Base-by-base conservation (phyloP, 352 stramenopile genomes). In the Peronosclerospora sorghi region DNA sequence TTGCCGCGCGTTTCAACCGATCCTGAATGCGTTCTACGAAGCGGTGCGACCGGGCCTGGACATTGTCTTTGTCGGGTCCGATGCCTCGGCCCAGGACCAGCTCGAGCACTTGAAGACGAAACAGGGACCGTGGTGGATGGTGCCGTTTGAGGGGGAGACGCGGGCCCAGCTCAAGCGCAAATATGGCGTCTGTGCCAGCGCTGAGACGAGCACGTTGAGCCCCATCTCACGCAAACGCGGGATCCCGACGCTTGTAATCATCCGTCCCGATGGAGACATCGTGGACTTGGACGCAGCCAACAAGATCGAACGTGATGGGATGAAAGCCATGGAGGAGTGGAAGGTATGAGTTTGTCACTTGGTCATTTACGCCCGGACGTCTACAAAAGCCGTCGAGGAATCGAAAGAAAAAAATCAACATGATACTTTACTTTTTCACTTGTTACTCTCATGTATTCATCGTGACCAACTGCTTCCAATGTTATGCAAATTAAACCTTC, bases 51-150 rank as follows among this genome's bases (percentile, higher is more conserved):
- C 45, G 14, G 34, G 57, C 26, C 27, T 93, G 23, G 80, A 90
- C 47, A 49, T 93, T 27, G 70, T 93, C 7, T 86, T 93, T 47
- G 65, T 93, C 1, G 54, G 80, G 35, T 93, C 80, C 32, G 78
- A 93, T 49, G 45, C 45, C 28, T 77, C 68, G 8, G 62, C 56
- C 0, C 51, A 52, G 19, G 75, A 83, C 45, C 77, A 93, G 14
- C 15, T 57, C 1, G 66, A 58, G 15, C 68, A 93, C 44, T 73
- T 90, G 13, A 54, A 58, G 24, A 54, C 83, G 46, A 90, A 87
- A 53, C 77, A 89, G 32, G 73, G 77, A 0, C 45, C 58, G 6
- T 90, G 77, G 77, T 88, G 76, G 70, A 70, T 75, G 57, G 68
- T 86, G 30, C 69, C 77, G 10, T 93, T 80, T 50, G 65, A 80